Conservation (phyloP, 1,284 basidiomycete species). For the Heterobasidion occidentale region DNA sequence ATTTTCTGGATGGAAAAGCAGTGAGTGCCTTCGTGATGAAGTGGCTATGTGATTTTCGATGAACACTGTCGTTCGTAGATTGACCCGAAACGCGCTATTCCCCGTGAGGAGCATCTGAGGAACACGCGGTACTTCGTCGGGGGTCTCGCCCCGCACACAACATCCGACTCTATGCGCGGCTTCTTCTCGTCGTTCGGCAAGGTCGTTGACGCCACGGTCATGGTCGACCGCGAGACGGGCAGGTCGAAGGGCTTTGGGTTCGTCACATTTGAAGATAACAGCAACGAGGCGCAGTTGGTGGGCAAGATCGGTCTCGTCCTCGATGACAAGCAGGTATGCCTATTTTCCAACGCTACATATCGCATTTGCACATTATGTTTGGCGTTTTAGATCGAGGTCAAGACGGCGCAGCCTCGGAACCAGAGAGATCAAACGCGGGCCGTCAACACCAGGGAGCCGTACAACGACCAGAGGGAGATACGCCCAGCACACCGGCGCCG, state of each 20-base stretch:
- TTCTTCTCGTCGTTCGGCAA: conserved; percentile 77
- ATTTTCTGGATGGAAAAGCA: conserved; percentile 87
- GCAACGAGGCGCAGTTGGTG: conserved; percentile 64
- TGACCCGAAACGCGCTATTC: conserved; percentile 92
- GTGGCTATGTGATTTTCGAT: background rate
- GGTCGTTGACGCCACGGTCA: conserved; percentile 87
- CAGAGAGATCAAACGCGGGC: conserved; percentile 47
- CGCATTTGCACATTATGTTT: conserved; percentile 1
- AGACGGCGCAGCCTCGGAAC: conserved; percentile 72
- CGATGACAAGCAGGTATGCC: conserved; percentile 68
- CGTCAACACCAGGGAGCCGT: background rate
- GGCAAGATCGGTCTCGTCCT: conserved; percentile 62
- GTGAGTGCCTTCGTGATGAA: conserved; percentile 34
- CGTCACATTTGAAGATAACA: conserved; percentile 81
- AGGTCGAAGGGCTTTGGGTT: conserved; percentile 94
- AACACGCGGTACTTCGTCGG: conserved; percentile 88
- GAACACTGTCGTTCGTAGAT: conserved; percentile 44
- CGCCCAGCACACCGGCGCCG: conserved; percentile 8
- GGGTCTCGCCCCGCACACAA: conserved; percentile 72
- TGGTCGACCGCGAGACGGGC: conserved; percentile 87
- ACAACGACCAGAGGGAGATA: conserved; percentile 4
- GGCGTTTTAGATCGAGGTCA: conserved; percentile 71
- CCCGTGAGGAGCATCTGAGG: conserved; percentile 76
- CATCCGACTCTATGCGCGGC: conserved; percentile 72
- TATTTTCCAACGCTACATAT: background rate